Evolutionary conservation across 257 asterid genomes (phyloP), one percentile per base, ranked within the genome.

Genomic region (Mitragyna speciosa): DNA sequence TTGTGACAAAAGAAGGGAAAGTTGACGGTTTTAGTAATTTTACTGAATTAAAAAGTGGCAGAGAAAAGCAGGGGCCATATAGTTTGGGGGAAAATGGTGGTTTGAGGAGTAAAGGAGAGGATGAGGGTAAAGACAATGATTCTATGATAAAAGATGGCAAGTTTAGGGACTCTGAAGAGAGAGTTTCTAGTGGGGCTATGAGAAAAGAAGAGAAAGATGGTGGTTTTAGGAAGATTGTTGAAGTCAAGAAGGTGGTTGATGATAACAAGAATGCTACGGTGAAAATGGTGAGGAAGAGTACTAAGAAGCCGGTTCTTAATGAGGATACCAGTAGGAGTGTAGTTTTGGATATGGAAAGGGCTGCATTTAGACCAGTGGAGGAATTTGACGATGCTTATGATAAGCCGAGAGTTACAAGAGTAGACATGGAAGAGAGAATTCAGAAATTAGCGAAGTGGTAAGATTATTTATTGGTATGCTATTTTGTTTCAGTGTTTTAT

Each of bases 391-490:
- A 75, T 78, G 82, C 83, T 22, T 73, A 81, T 54, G 94, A 83
- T 58, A 85, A 77, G 85, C 92, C 92, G 74, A 91, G 96, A 81
- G 80, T 95, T 48, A 80, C 98, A 2, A 92, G 80, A 80, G 91
- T 85, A 54, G 99, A 89, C 81, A 95, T 91, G 98, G 99, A 95
- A 73, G 98, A 88, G 83, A 93, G 99, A 87, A 90, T 95, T 73
- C 97, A 89, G 84, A 95, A 84, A 87, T 97, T 95, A 73, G 97
- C 98, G 33, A 93, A 87, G 80, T 84, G 93, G 99, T 95, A 84
- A 88, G 97, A 82, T 66, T 70, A 49, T 54, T 30, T 74, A 48
- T 70, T 20, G 24, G 33, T 75, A 28, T 65, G 79, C 6, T 54
- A 24, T 47, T 26, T 28, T 47, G 26, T 16, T 77, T 61, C 43